Evolutionary conservation across 169 alveolate genomes (phyloP).

Genomic region (Plasmodium gallinaceum): DNA sequence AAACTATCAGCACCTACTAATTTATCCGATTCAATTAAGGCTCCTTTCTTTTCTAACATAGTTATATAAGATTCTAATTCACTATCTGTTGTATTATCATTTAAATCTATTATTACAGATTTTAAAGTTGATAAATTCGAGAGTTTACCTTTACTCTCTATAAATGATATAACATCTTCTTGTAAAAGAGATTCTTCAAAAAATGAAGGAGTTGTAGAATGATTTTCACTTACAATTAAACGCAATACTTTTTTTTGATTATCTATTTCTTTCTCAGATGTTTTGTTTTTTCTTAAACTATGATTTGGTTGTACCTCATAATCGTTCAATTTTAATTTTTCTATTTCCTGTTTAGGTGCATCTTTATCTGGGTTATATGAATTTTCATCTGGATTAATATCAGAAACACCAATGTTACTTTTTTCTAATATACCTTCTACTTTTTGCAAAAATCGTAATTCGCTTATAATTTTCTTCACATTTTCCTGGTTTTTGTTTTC

Average conservation of each 20-base stretch:
- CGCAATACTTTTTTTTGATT: slow-evolving; percentile 38
- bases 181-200: slow-evolving; percentile 58
- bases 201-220: slow-evolving; percentile 58
- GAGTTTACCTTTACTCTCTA: slow-evolving; percentile 58
- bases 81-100: slow-evolving; percentile 47
- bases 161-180: slow-evolving; percentile 29
- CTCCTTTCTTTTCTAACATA: slow-evolving; percentile 49
- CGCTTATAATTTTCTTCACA: slow-evolving; percentile 40
- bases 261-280: slow-evolving; percentile 1
- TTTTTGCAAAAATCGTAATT: slow-evolving; percentile 61
- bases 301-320: neutral
- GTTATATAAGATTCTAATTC: slow-evolving; percentile 37
- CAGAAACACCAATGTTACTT: slow-evolving; percentile 38
- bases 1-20: slow-evolving; percentile 58
- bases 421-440: slow-evolving; percentile 47
- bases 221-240: slow-evolving; percentile 55
- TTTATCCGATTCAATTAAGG: slow-evolving; percentile 56
- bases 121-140: slow-evolving; percentile 22
- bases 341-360: slow-evolving; percentile 48
- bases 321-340: slow-evolving; percentile 7
- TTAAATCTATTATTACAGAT: slow-evolving; percentile 40
- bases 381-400: slow-evolving; percentile 62
- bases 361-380: slow-evolving; percentile 57
- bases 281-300: neutral
- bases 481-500: slow-evolving; percentile 35